Evolutionary conservation across 257 asterid species (phyloP), one percentile per base, ranked within the genome.

Genomic region (Solanum ossicruentum): DNA sequence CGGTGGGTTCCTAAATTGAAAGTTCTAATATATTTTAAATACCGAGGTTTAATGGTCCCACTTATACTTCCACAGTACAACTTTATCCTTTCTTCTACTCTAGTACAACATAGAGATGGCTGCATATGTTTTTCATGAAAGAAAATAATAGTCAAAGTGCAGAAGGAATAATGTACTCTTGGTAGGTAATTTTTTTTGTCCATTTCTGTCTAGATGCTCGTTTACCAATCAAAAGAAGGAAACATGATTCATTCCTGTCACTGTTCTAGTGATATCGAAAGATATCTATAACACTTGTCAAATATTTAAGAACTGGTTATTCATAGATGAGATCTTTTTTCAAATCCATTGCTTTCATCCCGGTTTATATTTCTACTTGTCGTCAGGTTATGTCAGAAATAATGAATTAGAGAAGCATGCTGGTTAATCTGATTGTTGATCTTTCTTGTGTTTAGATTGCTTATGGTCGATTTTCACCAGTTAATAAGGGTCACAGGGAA

Each of bases 391-490:
- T 11, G 28, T 72, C 56, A 17, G 32, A 12, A 20, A 43, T 45
- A 72, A 72, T 72, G 80, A 71, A 20, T 72, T 72, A 72, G 20
- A 41, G 52, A 20, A 72, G 36, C 28, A 72, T 72, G 18, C 56
- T 72, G 18, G 56, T 72, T 71, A 43, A 43, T 72, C 56, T 72
- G 56, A 72, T 72, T 43, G 11, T 43, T 72, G 80, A 72, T 47
- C 55, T 41, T 72, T 72, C 32, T 61, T 43, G 32, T 84, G 66
- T 51, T 85, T 85, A 95, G 98, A 92, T 95, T 86, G 91, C 93
- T 70, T 95, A 89, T 87, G 97, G 94, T 32, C 95, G 98, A 36
- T 90, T 90, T 87, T 90, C 93, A 49, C 88, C 89, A 63, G 94
- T 93, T 39, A 89, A 86, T 36, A 92, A 92, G 80, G 92, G 96